These are phyloP conservation scores for Coemansia sp. DNA, from an alignment of 192 early-diverging fungal species.

Conservation along the genomic window DNA sequence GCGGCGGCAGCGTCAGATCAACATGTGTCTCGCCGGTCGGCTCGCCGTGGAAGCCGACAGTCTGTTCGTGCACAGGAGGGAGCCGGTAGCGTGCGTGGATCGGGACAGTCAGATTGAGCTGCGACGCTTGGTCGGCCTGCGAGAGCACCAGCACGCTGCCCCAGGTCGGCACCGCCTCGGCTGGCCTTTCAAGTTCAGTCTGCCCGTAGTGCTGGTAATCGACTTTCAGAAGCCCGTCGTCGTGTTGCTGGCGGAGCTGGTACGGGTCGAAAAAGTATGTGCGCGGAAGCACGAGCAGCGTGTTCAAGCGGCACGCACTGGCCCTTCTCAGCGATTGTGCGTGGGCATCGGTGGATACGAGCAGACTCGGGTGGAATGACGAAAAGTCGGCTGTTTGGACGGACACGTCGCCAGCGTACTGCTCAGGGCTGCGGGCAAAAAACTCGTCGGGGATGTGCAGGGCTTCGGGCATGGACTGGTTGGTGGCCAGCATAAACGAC, in stretches of 20 bases:
- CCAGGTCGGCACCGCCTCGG: slow-evolving; percentile 38
- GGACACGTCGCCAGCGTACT: slow-evolving; percentile 5
- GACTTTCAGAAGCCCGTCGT: slow-evolving; percentile 5
- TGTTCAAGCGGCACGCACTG: slow-evolving; percentile 16
- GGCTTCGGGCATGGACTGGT: background rate
- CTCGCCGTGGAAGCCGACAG: slow-evolving; percentile 39
- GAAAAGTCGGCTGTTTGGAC: slow-evolving; percentile 11
- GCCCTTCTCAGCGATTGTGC: background rate
- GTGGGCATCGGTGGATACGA: slow-evolving; percentile 7
- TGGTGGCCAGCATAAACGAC: slow-evolving; percentile 8
- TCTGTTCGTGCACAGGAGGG: slow-evolving; percentile 15
- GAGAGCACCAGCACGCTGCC: slow-evolving; percentile 35
- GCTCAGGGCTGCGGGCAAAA: background rate
- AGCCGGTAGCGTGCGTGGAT: slow-evolving; percentile 48
- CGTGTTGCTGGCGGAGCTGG: slow-evolving; percentile 21
- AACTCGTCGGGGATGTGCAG: slow-evolving; percentile 18
- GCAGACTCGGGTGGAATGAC: slow-evolving; percentile 41
- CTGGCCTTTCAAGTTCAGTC: slow-evolving; percentile 41
- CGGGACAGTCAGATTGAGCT: slow-evolving; percentile 16
- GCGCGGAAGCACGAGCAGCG: slow-evolving; percentile 20
- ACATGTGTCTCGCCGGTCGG: slow-evolving; percentile 26
- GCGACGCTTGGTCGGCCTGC: background rate
- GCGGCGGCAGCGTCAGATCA: slow-evolving; percentile 29
- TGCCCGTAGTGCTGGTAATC: slow-evolving; percentile 27
- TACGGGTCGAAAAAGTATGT: slow-evolving; percentile 51